Base-by-base conservation (phyloP, 2,329 filamentous ascomycete species). In the Fusarium continuum region DNA sequence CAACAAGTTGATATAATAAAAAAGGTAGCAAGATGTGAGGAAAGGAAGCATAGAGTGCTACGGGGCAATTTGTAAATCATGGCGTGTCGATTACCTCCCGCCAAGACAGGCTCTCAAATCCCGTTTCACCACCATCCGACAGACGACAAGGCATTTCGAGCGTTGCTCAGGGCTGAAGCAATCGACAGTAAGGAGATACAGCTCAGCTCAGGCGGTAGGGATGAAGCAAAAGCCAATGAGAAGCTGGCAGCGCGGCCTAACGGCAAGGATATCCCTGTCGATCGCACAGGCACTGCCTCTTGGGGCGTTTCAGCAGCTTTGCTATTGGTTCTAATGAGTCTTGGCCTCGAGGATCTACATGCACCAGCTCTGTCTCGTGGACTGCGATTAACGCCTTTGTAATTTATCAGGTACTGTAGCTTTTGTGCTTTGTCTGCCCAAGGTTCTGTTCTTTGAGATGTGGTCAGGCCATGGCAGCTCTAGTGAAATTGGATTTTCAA, bases 231-330 rank as follows among this genome's bases (percentile, higher is more conserved):
- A 8, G 8, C 55, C 55, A 59, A 59, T 59, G 6, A 56, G 13
- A 8, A 7, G 1, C 1, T 7, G 28, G 1, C 8, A 5, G 5
- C 17, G 0, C 36, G 16, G 9, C 39, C 11, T 29, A n/a, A 38
- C 28, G 40, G 7, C 17, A 38, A 45, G 28, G 38, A 25, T 17
- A 34, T n/a, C 31, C 45, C 45, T 31, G 38, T 14, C 31, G 38
- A 26, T 36, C 22, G 23, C 19, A 20, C 35, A 17, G 53, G 55
- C 55, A 59, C 55, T 57, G 55, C 55, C 55, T 51, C 53, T 57
- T 28, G 19, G 47, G 43, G 53, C 52, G 32, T 39, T 29, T 50
- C 28, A 28, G 31, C 11, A 9, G 10, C 34, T 16, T 25, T 25
- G 34, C 22, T 26, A 50, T 50, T 49, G 50, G 50, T 31, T 40